phyloP scores from a whole-genome alignment of 805 yeast genomes.

The Kodamaea neixiangensis region DNA sequence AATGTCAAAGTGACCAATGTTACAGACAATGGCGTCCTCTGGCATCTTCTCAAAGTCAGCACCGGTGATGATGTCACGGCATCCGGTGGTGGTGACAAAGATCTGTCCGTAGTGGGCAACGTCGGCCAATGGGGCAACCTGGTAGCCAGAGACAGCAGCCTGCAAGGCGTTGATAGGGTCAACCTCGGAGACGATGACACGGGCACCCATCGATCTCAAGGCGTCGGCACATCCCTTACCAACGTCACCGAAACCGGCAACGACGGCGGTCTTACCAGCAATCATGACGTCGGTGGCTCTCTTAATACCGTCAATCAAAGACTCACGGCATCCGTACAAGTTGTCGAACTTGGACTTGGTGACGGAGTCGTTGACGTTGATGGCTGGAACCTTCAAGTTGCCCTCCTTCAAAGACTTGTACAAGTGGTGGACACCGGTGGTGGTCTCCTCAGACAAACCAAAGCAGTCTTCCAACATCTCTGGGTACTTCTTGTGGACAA shows the following conservation, averaged over 20 bases:
- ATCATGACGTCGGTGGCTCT: conserved; percentile 99
- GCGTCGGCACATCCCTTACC: conserved; percentile 99
- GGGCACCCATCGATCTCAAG: conserved; percentile 98
- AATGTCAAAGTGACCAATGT: conserved; percentile 99
- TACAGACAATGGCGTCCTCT: conserved; percentile 98
- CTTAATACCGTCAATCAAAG: conserved; percentile 97
- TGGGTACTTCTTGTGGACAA: conserved; percentile 97
- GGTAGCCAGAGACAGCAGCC: conserved; percentile 99
- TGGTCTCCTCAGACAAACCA: conserved; percentile 98
- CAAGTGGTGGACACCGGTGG: conserved; percentile 99
- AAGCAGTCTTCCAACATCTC: conserved; percentile 93
- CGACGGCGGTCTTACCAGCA: conserved; percentile 98
- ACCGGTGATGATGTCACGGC: conserved; percentile 95
- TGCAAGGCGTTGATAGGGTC: conserved; percentile 99
- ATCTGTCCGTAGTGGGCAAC: conserved; percentile 93
- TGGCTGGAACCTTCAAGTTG: conserved; percentile 95
- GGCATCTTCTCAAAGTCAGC: conserved; percentile 90
- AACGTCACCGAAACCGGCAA: conserved; percentile 99
- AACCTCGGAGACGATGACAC: conserved; percentile 94
- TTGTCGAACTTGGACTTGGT: conserved; percentile 99
- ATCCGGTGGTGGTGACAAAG: conserved; percentile 98
- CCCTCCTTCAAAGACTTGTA: conserved; percentile 93
- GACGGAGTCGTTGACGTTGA: conserved; percentile 97
- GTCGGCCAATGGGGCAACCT: conserved; percentile 92
- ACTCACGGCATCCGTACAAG: conserved; percentile 99